Evolutionary conservation across 2,329 filamentous ascomycete genomes (phyloP), one percentile per base, ranked within the genome.

Genomic region (Aspergillus glaucus): DNA sequence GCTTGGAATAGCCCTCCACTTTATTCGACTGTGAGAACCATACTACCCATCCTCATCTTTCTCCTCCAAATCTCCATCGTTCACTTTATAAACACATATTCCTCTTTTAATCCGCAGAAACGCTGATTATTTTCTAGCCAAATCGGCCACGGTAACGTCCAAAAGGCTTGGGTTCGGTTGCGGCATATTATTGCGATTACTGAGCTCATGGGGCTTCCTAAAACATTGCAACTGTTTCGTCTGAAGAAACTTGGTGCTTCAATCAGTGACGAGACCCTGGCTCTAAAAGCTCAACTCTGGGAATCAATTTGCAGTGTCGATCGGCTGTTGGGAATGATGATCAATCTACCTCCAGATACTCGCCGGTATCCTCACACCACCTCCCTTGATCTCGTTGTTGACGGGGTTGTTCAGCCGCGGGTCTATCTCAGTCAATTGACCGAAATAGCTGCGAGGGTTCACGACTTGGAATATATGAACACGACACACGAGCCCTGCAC

Each of bases 151-250:
- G 67, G 66, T 2, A 64, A 63, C 28, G 58, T 70, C 17, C 60
- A 63, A 41, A 65, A 63, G 22, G 56, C 62, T 21, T 72, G 68
- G 68, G 52, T 71, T 19, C 58, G 56, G 19, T 47, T 71, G 15
- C 68, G 69, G n/a, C 62, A 67, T 37, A 55, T 64, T 17, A 63
- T 70, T 22, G 63, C 68, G 3, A 55, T 71, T 21, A 67, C 67
- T 40, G 67, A 72, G 52, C 52, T 72, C 2, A 66, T 70, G 42
- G 69, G 68, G 2, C 51, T 72, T 4, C 66, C 66, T 10, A 55
- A 49, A n/a, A 22, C 48, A 4, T 48, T 8, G 17, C 48, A 50
- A 21, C n/a, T 46, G 5, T 30, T 43, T 6, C 50, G 28, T 0
- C 6, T 42, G 10, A 54, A 47, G 17, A 51, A 41, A 14, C 4